Evolutionary conservation across 176 grass and related monocot genomes (phyloP).

Genomic region (Melocanna baccifera): DNA sequence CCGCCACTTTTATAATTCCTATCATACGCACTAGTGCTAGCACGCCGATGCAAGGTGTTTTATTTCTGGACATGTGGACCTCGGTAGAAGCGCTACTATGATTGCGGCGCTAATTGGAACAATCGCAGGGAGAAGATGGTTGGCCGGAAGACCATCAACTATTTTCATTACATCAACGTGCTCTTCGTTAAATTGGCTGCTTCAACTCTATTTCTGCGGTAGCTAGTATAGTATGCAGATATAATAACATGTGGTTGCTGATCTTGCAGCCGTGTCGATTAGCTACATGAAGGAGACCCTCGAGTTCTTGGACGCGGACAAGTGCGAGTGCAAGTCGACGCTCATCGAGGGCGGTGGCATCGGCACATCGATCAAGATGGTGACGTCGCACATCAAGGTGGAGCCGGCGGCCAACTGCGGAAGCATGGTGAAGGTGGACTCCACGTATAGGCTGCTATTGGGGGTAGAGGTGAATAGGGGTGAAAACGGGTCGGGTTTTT

Average conservation of each 20-base stretch:
- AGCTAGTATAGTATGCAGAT: background rate
- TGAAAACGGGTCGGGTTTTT: too few relatives aligned
- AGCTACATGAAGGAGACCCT: conserved; percentile 52
- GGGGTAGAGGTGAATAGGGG: conserved; percentile 29
- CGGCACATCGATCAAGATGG: conserved; percentile 38
- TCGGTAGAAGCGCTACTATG: too few relatives aligned
- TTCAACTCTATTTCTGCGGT: too few relatives aligned
- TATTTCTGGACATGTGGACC: too few relatives aligned
- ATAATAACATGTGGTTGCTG: background rate
- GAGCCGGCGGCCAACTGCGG: conserved; percentile 52
- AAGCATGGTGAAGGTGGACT: conserved; percentile 48
- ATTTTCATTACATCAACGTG: too few relatives aligned
- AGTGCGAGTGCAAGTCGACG: conserved; percentile 57
- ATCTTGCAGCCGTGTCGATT: conserved; percentile 51
- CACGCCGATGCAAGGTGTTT: too few relatives aligned
- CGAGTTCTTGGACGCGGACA: conserved; percentile 53
- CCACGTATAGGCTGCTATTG: conserved; percentile 45
- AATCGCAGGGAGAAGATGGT: too few relatives aligned
- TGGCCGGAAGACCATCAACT: too few relatives aligned
- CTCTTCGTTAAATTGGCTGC: too few relatives aligned
- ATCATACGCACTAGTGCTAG: too few relatives aligned
- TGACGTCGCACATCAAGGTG: conserved; percentile 56
- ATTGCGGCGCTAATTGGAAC: too few relatives aligned
- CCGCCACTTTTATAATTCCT: too few relatives aligned
- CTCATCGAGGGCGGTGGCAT: conserved; percentile 65